Evolutionary conservation across 129 eudicot species (phyloP).

Genomic region (carrot (Daucus carota)): DNA sequence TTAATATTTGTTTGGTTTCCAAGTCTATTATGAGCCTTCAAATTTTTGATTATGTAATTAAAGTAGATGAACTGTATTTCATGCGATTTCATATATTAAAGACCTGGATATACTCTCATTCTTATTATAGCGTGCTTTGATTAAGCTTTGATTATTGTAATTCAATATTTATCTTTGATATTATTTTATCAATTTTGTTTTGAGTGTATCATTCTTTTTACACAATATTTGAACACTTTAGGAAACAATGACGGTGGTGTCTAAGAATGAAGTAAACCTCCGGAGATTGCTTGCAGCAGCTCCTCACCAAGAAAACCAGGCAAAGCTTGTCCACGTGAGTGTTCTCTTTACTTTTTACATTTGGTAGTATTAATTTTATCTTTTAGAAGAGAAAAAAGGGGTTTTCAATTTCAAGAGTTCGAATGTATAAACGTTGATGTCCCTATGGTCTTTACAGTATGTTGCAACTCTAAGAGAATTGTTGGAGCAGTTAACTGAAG

Average conservation of each 20-base stretch:
- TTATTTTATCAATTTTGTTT: too few relatives aligned
- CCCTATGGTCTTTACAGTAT: conserved; percentile 40
- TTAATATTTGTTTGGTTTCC: too few relatives aligned
- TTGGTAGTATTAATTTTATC: not conserved
- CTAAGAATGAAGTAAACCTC: conserved; percentile 67
- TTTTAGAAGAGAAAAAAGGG: not conserved
- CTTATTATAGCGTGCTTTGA: too few relatives aligned
- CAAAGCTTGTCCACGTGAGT: conserved; percentile 80
- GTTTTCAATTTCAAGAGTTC: not conserved
- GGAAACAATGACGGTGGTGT: conserved; percentile 50
- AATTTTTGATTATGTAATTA: too few relatives aligned
- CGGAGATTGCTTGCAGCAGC: conserved; percentile 82
- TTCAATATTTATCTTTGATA: too few relatives aligned
- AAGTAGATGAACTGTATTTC: too few relatives aligned
- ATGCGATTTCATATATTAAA: too few relatives aligned
- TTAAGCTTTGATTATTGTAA: too few relatives aligned
- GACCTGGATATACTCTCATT: too few relatives aligned
- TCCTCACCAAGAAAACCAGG: conserved; percentile 74
- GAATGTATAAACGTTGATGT: conserved; percentile 5
- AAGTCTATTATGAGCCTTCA: too few relatives aligned
- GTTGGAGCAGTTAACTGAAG: conserved; percentile 67
- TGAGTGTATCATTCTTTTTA: too few relatives aligned
- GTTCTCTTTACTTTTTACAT: not conserved
- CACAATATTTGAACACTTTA: not conserved
- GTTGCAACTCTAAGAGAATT: conserved; percentile 80